Evolutionary conservation across 2,329 filamentous ascomycete species (phyloP).

Genomic region (Phaeosphaeriaceae sp.): DNA sequence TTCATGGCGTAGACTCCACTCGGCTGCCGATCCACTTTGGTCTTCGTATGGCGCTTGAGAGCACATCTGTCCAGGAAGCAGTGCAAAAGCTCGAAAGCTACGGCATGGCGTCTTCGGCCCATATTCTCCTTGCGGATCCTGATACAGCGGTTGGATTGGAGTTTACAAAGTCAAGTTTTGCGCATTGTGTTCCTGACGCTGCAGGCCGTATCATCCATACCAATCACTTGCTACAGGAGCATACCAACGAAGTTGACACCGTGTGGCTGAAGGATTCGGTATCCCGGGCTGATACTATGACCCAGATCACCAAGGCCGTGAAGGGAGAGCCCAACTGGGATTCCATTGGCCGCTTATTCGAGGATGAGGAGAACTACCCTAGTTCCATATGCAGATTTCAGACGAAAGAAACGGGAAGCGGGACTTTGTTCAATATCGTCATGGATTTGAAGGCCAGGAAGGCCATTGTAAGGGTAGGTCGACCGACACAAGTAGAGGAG

Average conservation of each 20-base stretch:
- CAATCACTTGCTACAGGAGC: conserved; percentile 52
- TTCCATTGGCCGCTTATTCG: conserved; percentile 45
- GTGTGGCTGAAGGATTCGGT: conserved; percentile 53
- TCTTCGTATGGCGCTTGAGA: conserved; percentile 63
- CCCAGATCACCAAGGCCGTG: conserved; percentile 33
- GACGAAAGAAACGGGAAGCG: conserved; percentile 34
- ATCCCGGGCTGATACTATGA: conserved; percentile 47
- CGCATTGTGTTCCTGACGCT: conserved; percentile 41
- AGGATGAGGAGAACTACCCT: conserved; percentile 51
- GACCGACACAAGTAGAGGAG: conserved; percentile 40
- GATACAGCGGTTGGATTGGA: conserved; percentile 58
- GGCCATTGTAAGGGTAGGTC: conserved; percentile 38
- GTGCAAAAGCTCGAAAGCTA: conserved; percentile 51
- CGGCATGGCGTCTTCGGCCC: conserved; percentile 61
- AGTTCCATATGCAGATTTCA: conserved; percentile 39
- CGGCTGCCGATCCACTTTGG: conserved; percentile 68
- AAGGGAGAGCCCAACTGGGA: conserved; percentile 32
- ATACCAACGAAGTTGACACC: conserved; percentile 48
- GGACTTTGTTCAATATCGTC: conserved; percentile 46
- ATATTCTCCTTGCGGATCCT: conserved; percentile 61
- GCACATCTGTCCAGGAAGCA: conserved; percentile 55
- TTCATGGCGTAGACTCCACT: conserved; percentile 59
- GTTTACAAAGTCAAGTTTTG: conserved; percentile 49
- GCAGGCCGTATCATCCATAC: conserved; percentile 49
- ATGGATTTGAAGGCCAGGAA: conserved; percentile 44